These are phyloP conservation scores for Uronychia binucleata DNA, from an alignment of 73 alveolate genomes.

Conservation along the genomic window DNA sequence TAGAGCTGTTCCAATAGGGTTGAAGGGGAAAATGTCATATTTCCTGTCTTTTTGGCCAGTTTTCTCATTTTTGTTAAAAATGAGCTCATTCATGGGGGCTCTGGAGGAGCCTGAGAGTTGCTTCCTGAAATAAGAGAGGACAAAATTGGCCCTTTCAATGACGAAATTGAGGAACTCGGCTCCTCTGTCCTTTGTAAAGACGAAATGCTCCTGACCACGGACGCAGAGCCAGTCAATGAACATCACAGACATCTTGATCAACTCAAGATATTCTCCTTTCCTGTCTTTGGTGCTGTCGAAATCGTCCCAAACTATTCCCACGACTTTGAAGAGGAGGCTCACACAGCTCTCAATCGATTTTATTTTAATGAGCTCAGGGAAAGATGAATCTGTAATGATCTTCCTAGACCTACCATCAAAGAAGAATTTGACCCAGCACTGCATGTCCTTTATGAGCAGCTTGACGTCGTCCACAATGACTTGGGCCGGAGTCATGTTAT, in stretches of 20 bases:
- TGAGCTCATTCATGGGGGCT: constrained; percentile 56
- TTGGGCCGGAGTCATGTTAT: constrained; percentile 27
- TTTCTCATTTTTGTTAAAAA: constrained; percentile 35
- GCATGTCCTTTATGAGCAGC: constrained; percentile 26
- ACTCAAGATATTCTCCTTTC: constrained; percentile 44
- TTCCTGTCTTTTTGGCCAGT: constrained; percentile 26
- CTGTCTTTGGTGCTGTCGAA: constrained; percentile 13
- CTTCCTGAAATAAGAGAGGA: constrained; percentile 38
- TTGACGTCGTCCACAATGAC: constrained; percentile 28
- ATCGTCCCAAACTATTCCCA: constrained; percentile 44
- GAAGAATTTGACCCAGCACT: constrained; percentile 62
- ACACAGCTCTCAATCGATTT: constrained; percentile 33
- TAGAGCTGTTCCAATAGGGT: constrained; percentile 40
- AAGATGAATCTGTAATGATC: constrained; percentile 13
- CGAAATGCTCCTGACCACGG: constrained; percentile 37
- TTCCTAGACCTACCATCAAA: constrained; percentile 40
- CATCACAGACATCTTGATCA: constrained; percentile 26
- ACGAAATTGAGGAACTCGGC: constrained; percentile 28
- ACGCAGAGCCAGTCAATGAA: constrained; percentile 63
- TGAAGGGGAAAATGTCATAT: constrained; percentile 67
- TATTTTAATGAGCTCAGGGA: constrained; percentile 55
- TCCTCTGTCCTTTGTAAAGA: constrained; percentile 46
- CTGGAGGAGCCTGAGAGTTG: neutral
- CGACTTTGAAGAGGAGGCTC: constrained; percentile 27
- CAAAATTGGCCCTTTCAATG: constrained; percentile 31